Evolutionary conservation across 1,284 basidiomycete genomes (phyloP).

Genomic region (Cryptococcus amylolentus): DNA sequence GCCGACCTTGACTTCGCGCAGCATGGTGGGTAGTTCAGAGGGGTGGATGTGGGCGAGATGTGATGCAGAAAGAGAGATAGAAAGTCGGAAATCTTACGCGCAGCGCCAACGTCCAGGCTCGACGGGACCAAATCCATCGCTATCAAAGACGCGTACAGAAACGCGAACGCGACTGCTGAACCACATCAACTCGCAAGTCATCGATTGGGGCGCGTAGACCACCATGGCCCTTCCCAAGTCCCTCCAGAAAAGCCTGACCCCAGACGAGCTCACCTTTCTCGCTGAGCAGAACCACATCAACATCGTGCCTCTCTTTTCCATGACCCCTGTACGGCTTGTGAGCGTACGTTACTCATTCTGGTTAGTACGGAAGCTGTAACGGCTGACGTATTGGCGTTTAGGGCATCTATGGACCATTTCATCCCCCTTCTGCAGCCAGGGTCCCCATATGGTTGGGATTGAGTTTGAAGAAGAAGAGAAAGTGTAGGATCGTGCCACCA

Average conservation of each 20-base stretch:
- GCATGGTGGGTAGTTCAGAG: slow-evolving; percentile 13
- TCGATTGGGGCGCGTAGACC: neutral
- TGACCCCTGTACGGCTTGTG: slow-evolving; percentile 83
- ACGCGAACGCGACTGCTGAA: neutral
- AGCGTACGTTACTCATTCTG: slow-evolving; percentile 56
- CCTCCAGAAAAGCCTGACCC: slow-evolving; percentile 45
- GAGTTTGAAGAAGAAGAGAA: slow-evolving; percentile 87
- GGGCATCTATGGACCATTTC: slow-evolving; percentile 89
- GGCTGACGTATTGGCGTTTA: slow-evolving; percentile 37
- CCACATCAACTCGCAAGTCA: neutral
- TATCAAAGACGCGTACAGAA: neutral
- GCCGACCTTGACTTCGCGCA: slow-evolving; percentile 37
- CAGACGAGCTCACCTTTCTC: slow-evolving; percentile 76
- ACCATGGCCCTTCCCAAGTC: slow-evolving; percentile 51
- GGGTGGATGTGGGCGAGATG: neutral
- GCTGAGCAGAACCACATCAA: slow-evolving; percentile 76
- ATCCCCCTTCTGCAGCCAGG: slow-evolving; percentile 73
- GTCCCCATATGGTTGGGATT: slow-evolving; percentile 94
- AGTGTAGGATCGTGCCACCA: slow-evolving; percentile 86
- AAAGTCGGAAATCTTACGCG: neutral
- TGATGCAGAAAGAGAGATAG: neutral
- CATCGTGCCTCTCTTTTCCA: slow-evolving; percentile 76
- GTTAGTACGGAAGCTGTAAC: neutral
- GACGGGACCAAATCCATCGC: neutral
- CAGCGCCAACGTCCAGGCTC: neutral